Conservation (phyloP, 2,329 filamentous ascomycete species). For the Diaporthe destruens region DNA sequence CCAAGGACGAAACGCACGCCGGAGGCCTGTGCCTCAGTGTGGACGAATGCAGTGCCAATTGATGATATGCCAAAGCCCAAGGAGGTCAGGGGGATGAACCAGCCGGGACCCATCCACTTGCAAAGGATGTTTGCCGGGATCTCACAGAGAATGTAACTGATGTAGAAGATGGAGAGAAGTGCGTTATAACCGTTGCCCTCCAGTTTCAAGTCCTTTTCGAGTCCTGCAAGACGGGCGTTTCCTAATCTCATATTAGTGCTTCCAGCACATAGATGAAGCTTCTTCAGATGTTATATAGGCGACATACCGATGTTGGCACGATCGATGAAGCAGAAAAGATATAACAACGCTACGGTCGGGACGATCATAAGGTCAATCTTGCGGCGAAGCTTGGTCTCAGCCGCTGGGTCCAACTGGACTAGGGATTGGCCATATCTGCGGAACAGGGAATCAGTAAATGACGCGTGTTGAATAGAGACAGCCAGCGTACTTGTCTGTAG, state of each 20-base stretch:
- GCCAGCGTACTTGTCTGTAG: conserved; percentile 58
- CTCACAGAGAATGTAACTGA: conserved; percentile 80
- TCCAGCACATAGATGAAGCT: too few species aligned
- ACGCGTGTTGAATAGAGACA: not conserved
- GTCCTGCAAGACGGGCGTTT: conserved; percentile 75
- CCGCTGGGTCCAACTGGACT: conserved; percentile 66
- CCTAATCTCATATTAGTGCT: conserved; percentile 56
- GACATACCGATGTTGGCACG: conserved; percentile 76
- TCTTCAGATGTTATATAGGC: not conserved
- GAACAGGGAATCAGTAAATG: conserved; percentile 29
- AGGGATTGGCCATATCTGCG: conserved; percentile 62
- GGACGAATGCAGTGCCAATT: conserved; percentile 74
- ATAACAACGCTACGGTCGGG: conserved; percentile 74
- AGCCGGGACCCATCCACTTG: conserved; percentile 79
- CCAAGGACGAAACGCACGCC: conserved; percentile 77
- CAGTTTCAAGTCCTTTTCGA: conserved; percentile 72
- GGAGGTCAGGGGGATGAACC: conserved; percentile 74
- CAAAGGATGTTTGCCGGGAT: conserved; percentile 77
- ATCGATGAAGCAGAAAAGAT: conserved; percentile 81
- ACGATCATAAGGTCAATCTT: conserved; percentile 77
- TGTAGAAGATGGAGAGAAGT: conserved; percentile 77
- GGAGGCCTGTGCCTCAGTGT: conserved; percentile 62
- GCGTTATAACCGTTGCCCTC: conserved; percentile 76
- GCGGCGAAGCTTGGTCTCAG: conserved; percentile 68
- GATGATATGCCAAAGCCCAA: conserved; percentile 74